Evolutionary conservation across 306 rosid genomes (phyloP).

Genomic region (barrel medic (Medicago truncatula)): DNA sequence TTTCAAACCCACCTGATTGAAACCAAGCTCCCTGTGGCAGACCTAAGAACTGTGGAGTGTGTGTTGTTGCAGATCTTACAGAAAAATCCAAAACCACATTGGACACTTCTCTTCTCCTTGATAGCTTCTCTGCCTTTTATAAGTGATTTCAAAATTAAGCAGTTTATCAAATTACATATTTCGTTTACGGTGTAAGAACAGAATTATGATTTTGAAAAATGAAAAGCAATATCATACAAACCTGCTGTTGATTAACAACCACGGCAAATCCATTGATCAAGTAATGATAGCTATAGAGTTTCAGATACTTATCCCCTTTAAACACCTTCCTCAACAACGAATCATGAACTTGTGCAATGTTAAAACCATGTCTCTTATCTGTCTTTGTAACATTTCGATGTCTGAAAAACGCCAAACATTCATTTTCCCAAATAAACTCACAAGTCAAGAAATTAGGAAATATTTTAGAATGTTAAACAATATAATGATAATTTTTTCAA

Average conservation of each 20-base stretch:
- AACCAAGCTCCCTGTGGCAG: conserved; percentile 93
- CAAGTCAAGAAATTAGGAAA: conserved; percentile 7
- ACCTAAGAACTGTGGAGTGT: conserved; percentile 92
- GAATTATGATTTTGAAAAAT: conserved; percentile 5
- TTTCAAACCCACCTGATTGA: conserved; percentile 80
- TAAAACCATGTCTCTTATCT: conserved; percentile 48
- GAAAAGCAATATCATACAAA: conserved; percentile 42
- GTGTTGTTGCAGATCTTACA: conserved; percentile 92
- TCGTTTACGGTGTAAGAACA: neutral
- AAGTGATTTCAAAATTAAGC: conserved; percentile 30
- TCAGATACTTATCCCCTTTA: conserved; percentile 84
- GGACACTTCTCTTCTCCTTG: conserved; percentile 86
- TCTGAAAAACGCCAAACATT: conserved; percentile 29
- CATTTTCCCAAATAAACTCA: conserved; percentile 19
- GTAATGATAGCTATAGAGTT: conserved; percentile 96
- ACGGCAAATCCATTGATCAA: conserved; percentile 93
- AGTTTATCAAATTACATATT: conserved; percentile 18
- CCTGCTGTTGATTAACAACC: conserved; percentile 84
- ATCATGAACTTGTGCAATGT: conserved; percentile 77
- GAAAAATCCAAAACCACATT: conserved; percentile 88
- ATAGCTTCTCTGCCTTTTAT: conserved; percentile 79
- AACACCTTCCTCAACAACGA: conserved; percentile 72
- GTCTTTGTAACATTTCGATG: conserved; percentile 61
- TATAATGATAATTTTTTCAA: conserved; percentile 6
- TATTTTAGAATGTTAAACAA: conserved; percentile 20